Evolutionary conservation across 306 rosid species (phyloP).

Genomic region (Senna tora): DNA sequence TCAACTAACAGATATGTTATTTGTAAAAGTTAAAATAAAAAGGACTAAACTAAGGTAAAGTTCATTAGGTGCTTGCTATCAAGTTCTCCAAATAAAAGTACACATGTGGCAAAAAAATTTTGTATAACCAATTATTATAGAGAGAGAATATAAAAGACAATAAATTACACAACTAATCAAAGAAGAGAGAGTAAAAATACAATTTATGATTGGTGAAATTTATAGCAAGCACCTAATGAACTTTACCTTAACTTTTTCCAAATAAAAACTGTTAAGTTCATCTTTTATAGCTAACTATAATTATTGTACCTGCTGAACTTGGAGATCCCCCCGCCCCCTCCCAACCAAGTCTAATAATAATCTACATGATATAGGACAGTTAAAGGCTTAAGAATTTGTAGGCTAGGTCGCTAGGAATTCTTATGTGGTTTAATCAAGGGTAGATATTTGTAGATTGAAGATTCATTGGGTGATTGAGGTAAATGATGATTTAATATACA

Average conservation of each 20-base stretch:
- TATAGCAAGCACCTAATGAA: no score
- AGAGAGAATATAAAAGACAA: no score
- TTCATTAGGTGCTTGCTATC: no score
- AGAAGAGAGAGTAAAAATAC: no score
- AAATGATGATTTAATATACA: neutral
- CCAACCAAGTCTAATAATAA: slow-evolving; percentile 11
- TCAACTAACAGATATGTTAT: neutral
- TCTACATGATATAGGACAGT: neutral
- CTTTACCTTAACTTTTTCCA: no score
- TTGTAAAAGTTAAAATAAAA: no score
- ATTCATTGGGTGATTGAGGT: neutral
- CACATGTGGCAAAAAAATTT: no score
- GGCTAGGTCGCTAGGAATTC: neutral
- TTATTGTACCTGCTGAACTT: slow-evolving; percentile 21
- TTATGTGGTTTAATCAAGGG: neutral
- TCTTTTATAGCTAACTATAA: neutral
- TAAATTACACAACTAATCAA: no score
- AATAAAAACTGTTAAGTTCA: neutral
- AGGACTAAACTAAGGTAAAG: no score
- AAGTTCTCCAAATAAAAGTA: no score
- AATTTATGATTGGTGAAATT: no score
- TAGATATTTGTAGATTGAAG: neutral
- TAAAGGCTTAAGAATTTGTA: neutral
- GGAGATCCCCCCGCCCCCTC: neutral
- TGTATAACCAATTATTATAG: no score